Conservation (phyloP, 179 eudicot species). For the Kewa caespitosa region DNA sequence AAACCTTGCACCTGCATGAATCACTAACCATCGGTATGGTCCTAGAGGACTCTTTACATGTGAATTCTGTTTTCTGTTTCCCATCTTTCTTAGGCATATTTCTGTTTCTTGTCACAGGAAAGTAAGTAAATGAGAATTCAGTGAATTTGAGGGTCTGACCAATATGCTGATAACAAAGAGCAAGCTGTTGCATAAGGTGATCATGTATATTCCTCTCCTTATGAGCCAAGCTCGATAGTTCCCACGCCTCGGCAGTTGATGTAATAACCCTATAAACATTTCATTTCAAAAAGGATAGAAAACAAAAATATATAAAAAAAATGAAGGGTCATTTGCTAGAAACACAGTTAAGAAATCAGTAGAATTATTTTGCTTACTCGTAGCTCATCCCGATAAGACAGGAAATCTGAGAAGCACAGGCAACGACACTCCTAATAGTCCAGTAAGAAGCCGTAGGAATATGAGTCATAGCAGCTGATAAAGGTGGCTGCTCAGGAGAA, state of each 20-base stretch:
- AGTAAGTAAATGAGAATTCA: background rate
- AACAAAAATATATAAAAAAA: background rate
- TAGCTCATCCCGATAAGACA: constrained; percentile 68
- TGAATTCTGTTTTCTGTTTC: background rate
- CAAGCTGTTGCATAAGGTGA: constrained; percentile 66
- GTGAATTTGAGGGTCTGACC: constrained; percentile 46
- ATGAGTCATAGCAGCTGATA: constrained; percentile 54
- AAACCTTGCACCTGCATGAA: no score
- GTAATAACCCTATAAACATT: constrained; percentile 23
- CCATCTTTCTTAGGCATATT: background rate
- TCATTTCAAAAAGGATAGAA: no score
- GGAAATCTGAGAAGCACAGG: constrained; percentile 60
- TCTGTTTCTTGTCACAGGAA: background rate
- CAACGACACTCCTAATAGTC: constrained; percentile 80
- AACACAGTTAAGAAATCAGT: background rate
- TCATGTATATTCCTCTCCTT: constrained; percentile 66
- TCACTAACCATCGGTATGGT: no score
- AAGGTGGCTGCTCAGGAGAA: constrained; percentile 60
- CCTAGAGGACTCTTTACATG: background rate
- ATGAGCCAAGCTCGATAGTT: constrained; percentile 82
- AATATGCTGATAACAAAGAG: constrained; percentile 64
- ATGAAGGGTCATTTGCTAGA: background rate
- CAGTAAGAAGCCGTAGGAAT: constrained; percentile 89
- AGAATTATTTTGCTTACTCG: constrained; percentile 63
- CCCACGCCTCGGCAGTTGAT: constrained; percentile 68